Conservation (phyloP, 768 basidiomycete genomes). For the Hypholoma sublateritium region DNA sequence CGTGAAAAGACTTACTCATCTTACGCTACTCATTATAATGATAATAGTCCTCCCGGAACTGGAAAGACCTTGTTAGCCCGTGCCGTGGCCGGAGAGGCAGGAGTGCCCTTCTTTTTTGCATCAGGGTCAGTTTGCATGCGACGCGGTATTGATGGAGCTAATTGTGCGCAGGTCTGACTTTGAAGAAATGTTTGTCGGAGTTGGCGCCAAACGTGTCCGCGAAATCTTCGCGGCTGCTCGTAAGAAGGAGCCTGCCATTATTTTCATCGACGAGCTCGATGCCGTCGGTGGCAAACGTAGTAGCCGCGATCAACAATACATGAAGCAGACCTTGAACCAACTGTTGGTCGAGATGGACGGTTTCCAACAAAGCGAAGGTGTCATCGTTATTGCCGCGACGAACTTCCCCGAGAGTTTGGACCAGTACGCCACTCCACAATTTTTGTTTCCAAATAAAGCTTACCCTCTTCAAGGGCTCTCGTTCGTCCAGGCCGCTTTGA, state of each 20-base stretch:
- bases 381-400: slow-evolving; percentile 96
- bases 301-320: slow-evolving; percentile 80
- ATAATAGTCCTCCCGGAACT: slow-evolving; percentile 74
- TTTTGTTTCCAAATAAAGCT: slow-evolving; percentile 9
- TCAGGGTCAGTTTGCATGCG: slow-evolving; percentile 60
- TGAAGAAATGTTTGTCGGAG: slow-evolving; percentile 97
- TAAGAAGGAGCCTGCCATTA: slow-evolving; percentile 94
- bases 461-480: slow-evolving; percentile 62
- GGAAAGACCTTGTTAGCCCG: slow-evolving; percentile 98
- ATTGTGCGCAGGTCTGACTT: slow-evolving; percentile 72
- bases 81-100: slow-evolving; percentile 97
- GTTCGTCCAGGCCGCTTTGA: slow-evolving; percentile 97
- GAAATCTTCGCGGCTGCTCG: slow-evolving; percentile 93
- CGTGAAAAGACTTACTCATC: not conserved
- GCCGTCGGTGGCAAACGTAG: slow-evolving; percentile 90
- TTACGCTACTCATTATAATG: slow-evolving; percentile 6
- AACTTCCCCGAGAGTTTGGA: slow-evolving; percentile 97
- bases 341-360: slow-evolving; percentile 97
- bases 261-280: slow-evolving; percentile 97
- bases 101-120: slow-evolving; percentile 96
- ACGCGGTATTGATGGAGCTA: not conserved
- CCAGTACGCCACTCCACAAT: slow-evolving; percentile 49
- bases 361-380: slow-evolving; percentile 88
- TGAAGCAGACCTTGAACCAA: slow-evolving; percentile 96
- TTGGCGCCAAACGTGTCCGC: slow-evolving; percentile 92